Evolutionary conservation across 345 rosid genomes (phyloP), one percentile per base, ranked within the genome.

Genomic region (Gossypium thurberi): DNA sequence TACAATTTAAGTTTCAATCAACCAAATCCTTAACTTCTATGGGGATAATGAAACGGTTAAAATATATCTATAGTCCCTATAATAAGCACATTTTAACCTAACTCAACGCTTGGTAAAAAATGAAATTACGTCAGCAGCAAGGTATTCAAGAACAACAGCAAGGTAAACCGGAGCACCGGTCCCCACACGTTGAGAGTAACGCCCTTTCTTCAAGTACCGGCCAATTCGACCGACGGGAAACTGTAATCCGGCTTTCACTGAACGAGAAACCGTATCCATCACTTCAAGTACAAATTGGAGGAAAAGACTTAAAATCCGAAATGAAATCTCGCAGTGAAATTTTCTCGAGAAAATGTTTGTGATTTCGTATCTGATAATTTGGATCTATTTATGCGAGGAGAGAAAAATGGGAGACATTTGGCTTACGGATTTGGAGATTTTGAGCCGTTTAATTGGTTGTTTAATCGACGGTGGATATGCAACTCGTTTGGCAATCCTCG

Each of bases 161-260:
- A 91, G 80, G 72, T 91, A 89, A 12, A 91, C 91, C 10, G 92
- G 94, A 84, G 94, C 91, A 20, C 92, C 97, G 53, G 85, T 72
- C 9, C 92, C 94, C 11, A 89, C 89, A 11, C 94, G 86, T 74
- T 84, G 78, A 2, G 92, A 73, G 51, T 91, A 89, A 8, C 94
- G 86, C 6, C 97, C 94, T 72, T 88, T 87, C 86, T 89, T 91
- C 61, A 91, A 80, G 74, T 86, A 91, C 46, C 94, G 85, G 14
- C 92, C 94, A 80, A 88, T 87, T 50, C 97, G 81, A 57, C 97
- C 92, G 63, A 91, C 97, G 0, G 94, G 94, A 21, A 91, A 91
- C 81, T 91, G 94, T 7, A 88, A 77, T 11, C 94, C 93, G 28
- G 94, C 87, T 77, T 82, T 89, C 12, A 87, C 87, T 6, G 94